Evolutionary conservation across 1,139 yeast species (phyloP).

Genomic region (Zhuliangozyma parablackwelliae): DNA sequence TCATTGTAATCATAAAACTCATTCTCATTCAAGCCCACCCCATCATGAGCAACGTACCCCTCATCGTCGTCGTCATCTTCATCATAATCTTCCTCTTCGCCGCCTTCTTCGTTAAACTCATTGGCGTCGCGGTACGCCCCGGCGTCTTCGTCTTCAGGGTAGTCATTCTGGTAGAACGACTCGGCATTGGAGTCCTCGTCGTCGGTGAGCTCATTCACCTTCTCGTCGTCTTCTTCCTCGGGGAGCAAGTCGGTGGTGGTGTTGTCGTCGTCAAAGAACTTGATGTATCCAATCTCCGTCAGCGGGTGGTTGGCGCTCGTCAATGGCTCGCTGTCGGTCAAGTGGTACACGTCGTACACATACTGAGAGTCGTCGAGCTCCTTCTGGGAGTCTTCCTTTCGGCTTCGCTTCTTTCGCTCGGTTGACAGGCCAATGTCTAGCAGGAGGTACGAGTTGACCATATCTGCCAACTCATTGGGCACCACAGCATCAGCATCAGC

Average conservation of each 20-base stretch:
- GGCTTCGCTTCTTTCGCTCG: conserved; percentile 6
- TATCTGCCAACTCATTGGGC: conserved; percentile 61
- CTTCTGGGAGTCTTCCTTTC: conserved; percentile 6
- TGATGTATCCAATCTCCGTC: conserved; percentile 59
- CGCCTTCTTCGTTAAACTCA: conserved; percentile 12
- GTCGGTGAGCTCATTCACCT: conserved; percentile 28
- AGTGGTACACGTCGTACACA: conserved; percentile 80
- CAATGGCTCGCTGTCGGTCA: conserved; percentile 29
- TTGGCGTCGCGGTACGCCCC: conserved; percentile 24
- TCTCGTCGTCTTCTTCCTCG: conserved; percentile 47
- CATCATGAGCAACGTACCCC: conserved; percentile 34
- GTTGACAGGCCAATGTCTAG: conserved; percentile 2
- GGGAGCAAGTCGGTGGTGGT: conserved; percentile 20
- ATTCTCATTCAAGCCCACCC: conserved; percentile 18
- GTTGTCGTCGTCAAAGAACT: conserved; percentile 65
- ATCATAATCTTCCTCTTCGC: conserved; percentile 25
- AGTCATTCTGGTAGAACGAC: conserved; percentile 86
- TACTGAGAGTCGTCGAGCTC: conserved; percentile 67
- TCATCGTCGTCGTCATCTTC: conserved; percentile 18
- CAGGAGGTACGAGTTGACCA: conserved; percentile 56
- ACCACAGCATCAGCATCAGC: conserved; percentile 37
- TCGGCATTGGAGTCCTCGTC: conserved; percentile 63
- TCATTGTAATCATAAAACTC: conserved; percentile 13
- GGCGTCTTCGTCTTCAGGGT: conserved; percentile 89
- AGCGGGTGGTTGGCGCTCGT: conserved; percentile 52